Base-by-base conservation (phyloP, 495 filamentous ascomycete species). In the Aspergillus bridgeri region DNA sequence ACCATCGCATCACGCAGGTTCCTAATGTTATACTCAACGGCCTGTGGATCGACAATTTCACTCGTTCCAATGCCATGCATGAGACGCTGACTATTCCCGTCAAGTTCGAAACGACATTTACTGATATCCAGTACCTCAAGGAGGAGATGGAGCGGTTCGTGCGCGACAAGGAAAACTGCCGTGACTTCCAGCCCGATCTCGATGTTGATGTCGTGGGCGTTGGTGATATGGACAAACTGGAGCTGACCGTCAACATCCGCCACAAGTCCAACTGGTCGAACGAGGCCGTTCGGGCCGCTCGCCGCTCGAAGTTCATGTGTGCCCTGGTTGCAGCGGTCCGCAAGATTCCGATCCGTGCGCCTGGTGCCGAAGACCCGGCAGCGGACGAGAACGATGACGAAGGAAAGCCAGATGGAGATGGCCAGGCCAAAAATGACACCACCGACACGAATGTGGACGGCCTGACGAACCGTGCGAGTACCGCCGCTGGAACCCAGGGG, bases 241-340 rank as follows among this genome's bases (percentile, higher is more conserved):
- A 88, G 63, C 81, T 98, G 38, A 85, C 83, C 58, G 81, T 94
- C 42, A 87, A 89, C 59, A 91, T 97, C 65, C 85, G 85, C 57
- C 92, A 97, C 78, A 96, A 96, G 67, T 88, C 88, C 59, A 98
- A 98, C 75, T 98, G 94, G 94, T 85, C 92, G 47, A 96, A 95
- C 69, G 93, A 96, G 58, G 81, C 83, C 25, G 79, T 98, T 42
- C 87, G 93, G 21, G 84, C 88, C 21, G 81, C 89, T 17, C 86
- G 94, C 44, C 87, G 92, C 53, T 94, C 89, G 65, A 97, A 96
- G 71, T 96, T 98, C 76, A 94, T 98, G 85, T 96, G 92, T 65
- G 94, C 94, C 3, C 79, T 98, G 43, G 86, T 96, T 6, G 75
- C 91, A 9, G 92, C 94, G 8, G 78, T 97, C 38, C 88, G 89